Percentiles rank a stretch among this genome's conserved stretches.
phyloP scores from a whole-genome alignment of 257 asterid genomes.

The Lycium barbarum region DNA sequence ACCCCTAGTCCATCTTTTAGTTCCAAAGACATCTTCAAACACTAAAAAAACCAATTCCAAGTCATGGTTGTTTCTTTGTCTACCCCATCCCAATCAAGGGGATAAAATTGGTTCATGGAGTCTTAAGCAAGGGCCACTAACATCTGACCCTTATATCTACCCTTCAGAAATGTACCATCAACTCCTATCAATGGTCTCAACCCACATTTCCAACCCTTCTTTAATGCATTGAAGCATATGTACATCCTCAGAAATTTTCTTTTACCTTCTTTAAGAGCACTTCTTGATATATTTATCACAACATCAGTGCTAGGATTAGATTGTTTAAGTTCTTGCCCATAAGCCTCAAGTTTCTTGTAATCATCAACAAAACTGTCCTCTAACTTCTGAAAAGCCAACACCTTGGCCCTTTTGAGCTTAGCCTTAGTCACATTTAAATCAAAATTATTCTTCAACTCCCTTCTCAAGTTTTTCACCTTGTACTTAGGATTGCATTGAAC shows the following conservation, averaged over 20 bases:
- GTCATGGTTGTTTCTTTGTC: neutral
- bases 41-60: neutral
- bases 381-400: neutral
- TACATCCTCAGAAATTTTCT: neutral
- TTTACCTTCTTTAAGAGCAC: neutral
- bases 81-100: too few relatives aligned
- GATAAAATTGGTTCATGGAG: too few relatives aligned
- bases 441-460: neutral
- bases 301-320: neutral
- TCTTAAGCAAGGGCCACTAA: too few relatives aligned
- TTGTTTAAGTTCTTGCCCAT: neutral
- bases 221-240: conserved; percentile 1
- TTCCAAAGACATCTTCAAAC: neutral
- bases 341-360: neutral
- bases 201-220: neutral
- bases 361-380: neutral
- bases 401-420: neutral
- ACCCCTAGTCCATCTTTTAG: neutral
- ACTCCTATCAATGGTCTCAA: neutral
- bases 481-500: neutral
- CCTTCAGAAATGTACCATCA: neutral
- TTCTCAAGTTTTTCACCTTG: neutral
- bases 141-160: too few relatives aligned
- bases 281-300: neutral
- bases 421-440: neutral